Base-by-base conservation (phyloP, 129 eudicot genomes). In the Cynara cardunculus region DNA sequence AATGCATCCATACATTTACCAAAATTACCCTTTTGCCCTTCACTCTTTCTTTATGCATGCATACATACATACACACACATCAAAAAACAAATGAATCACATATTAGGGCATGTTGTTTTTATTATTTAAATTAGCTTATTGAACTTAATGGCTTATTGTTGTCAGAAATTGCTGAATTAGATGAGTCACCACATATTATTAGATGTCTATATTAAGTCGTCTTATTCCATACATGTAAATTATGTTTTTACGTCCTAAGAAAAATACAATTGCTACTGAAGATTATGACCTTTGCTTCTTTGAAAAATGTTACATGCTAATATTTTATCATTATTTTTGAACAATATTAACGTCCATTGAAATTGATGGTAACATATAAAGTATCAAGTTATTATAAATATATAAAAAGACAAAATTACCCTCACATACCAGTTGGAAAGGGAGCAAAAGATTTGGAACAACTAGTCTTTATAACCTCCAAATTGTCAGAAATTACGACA, bases 401-500 rank as follows among this genome's bases (percentile, higher is more conserved):
- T 27, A 27, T 27, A 49, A 49, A 32, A 77, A 25, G 73, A 77
- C 64, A 77, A 1, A 22, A 4, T 25, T 64, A 69, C 25, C 73
- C 49, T 5, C 14, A 66, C 83, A 31, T 86, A 94, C 99, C 99
- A 11, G 84, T 56, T 18, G 97, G 99, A 62, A 95, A 95, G 56
- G 99, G 97, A 41, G 97, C 99, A 82, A 86, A 95, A 22, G 99
- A 95, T 78, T 95, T 92, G 24, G 90, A 88, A 59, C 99, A 95
- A 49, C 93, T 84, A 62, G 89, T 89, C 83, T 95, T 95, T 0
- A 95, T 84, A 44, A 89, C 87, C 69, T 84, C 88, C 77, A 83
- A 76, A 77, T 87, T 77, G 75, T 95, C 99, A 65, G 99, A 95
- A 24, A 92, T 82, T 71, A 90, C 85, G n/a, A 88, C 91, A 30